These are phyloP conservation scores for Pseudogymnoascus sp. DNA, from an alignment of 2,329 filamentous ascomycete species.

Conservation along the genomic window DNA sequence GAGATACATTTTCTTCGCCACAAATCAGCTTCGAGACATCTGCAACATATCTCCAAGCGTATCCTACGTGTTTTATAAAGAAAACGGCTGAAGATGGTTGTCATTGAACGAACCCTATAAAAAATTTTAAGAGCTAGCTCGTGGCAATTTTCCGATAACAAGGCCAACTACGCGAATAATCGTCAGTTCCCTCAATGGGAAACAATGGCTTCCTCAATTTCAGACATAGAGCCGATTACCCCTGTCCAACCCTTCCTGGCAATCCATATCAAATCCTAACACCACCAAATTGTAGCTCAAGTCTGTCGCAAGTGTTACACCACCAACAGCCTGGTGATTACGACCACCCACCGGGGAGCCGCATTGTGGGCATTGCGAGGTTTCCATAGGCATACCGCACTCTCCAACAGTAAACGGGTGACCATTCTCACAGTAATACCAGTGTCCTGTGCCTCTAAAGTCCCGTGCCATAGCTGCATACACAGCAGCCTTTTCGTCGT, in stretches of 20 bases:
- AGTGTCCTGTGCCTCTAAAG: constrained; percentile 49
- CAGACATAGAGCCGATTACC: background rate
- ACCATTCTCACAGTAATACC: constrained; percentile 52
- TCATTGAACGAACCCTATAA: background rate
- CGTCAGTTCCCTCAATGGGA: background rate
- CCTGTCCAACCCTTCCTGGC: background rate
- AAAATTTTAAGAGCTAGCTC: background rate
- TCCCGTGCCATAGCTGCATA: constrained; percentile 45
- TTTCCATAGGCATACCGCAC: constrained; percentile 59
- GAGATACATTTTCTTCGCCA: background rate
- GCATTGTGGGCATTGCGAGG: constrained; percentile 56
- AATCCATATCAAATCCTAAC: constrained; percentile 18
- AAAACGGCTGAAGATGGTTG: background rate
- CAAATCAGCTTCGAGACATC: background rate
- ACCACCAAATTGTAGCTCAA: constrained; percentile 33
- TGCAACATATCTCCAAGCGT: background rate
- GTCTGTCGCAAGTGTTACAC: constrained; percentile 43
- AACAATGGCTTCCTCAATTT: too few relatives aligned
- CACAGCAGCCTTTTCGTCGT: constrained; percentile 44
- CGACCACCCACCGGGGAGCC: constrained; percentile 48
- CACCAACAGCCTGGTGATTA: constrained; percentile 41
- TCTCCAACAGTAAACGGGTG: constrained; percentile 60
- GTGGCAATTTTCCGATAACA: background rate
- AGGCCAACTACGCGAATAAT: background rate
- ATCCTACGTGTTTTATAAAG: background rate